Percentiles rank a stretch among this genome's conserved stretches.
Conservation (phyloP, 495 filamentous ascomycete species). For the Usnea hakonensis region DNA sequence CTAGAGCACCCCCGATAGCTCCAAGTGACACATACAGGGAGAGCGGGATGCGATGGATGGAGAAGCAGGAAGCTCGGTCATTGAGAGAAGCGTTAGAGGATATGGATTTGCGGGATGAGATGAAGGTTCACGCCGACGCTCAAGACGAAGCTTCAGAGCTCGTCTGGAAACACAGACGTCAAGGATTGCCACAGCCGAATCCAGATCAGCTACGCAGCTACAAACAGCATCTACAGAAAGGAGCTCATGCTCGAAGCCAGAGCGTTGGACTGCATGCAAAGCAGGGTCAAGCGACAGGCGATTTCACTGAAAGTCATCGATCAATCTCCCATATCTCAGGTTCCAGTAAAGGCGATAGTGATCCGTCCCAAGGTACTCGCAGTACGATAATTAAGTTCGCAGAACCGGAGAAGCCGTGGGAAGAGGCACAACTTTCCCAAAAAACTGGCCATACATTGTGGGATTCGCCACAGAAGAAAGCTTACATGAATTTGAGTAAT, state of each 20-base stretch:
- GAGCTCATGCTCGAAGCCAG: slow-evolving; percentile 55
- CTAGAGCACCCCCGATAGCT: slow-evolving; percentile 24
- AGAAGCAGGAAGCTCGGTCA: slow-evolving; percentile 74
- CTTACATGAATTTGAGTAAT: slow-evolving; percentile 24
- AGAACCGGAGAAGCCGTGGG: not conserved
- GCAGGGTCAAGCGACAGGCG: slow-evolving; percentile 37
- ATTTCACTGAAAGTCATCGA: slow-evolving; percentile 26
- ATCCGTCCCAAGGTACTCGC: slow-evolving; percentile 11
- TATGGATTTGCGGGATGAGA: slow-evolving; percentile 66
- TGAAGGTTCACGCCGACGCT: slow-evolving; percentile 62
- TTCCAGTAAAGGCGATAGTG: slow-evolving; percentile 26
- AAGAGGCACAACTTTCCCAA: not conserved
- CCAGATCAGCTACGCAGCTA: slow-evolving; percentile 56
- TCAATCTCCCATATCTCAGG: slow-evolving; percentile 46
- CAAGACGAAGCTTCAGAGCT: slow-evolving; percentile 81
- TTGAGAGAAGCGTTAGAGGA: slow-evolving; percentile 73
- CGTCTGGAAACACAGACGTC: slow-evolving; percentile 75
- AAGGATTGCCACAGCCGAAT: slow-evolving; percentile 45
- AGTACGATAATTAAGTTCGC: not conserved
- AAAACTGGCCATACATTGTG: slow-evolving; percentile 18
- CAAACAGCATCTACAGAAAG: slow-evolving; percentile 51
- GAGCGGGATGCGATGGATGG: slow-evolving; percentile 72
- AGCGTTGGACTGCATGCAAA: slow-evolving; percentile 43
- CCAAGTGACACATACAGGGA: slow-evolving; percentile 66
- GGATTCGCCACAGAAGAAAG: slow-evolving; percentile 29